A percentile compares a stretch with the other conserved stretches of the same genome.
These are phyloP conservation scores for Streptanthus diversifolius DNA, from an alignment of 345 rosid species.

Conservation along the genomic window DNA sequence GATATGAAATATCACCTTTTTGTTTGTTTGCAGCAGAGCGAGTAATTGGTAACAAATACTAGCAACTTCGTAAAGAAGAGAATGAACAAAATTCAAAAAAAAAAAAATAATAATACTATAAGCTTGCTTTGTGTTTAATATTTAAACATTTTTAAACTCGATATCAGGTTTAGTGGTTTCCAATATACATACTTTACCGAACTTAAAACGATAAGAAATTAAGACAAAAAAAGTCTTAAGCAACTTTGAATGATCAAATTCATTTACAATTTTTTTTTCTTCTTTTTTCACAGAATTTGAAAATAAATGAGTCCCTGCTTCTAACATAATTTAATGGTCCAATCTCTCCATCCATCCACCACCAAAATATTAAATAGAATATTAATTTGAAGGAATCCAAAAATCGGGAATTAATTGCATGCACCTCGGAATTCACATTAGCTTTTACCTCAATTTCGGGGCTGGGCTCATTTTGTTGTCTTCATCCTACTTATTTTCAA, in stretches of 20 bases:
- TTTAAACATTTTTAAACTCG: neutral
- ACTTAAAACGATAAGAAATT: neutral
- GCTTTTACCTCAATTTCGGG: conserved; percentile 17
- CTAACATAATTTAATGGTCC: conserved; percentile 19
- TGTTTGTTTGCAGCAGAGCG: neutral
- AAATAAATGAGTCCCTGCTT: neutral
- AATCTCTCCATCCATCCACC: conserved; percentile 1
- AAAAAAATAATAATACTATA: neutral
- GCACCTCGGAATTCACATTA: conserved; percentile 28
- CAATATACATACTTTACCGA: neutral
- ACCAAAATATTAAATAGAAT: conserved; percentile 20
- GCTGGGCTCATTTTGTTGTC: conserved; percentile 9
- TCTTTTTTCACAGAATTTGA: neutral
- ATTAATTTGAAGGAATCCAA: conserved; percentile 13
- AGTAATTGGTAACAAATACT: neutral
- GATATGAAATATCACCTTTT: neutral
- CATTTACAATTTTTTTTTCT: conserved; percentile 10
- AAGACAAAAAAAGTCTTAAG: neutral
- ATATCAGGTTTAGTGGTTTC: neutral
- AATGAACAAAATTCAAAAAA: neutral
- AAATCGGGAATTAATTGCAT: conserved; percentile 22
- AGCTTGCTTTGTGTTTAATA: neutral
- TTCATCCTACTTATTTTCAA: conserved; percentile 19
- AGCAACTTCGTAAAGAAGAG: neutral
- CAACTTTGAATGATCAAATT: neutral